Percentiles rank a stretch among this genome's conserved stretches.
Evolutionary conservation across 176 grass and related monocot species (phyloP).

Genomic region (Oryza meyeriana): DNA sequence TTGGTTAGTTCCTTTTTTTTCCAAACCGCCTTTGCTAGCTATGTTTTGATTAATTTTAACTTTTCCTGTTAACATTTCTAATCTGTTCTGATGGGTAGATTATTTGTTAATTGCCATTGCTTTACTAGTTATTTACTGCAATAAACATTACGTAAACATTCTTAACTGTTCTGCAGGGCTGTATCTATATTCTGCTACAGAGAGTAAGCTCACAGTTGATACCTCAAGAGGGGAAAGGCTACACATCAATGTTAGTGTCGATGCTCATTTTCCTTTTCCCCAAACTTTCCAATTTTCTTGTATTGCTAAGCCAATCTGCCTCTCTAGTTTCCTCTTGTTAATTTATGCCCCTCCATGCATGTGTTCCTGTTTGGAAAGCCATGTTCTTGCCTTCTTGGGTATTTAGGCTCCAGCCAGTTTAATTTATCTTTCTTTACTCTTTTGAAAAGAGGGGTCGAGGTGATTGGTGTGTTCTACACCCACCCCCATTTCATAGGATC

Average conservation of each 20-base stretch:
- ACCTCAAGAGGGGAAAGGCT: slow-evolving; percentile 97
- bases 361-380: not conserved
- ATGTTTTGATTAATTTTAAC: not conserved
- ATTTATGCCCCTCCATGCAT: slow-evolving; percentile 7
- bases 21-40: not conserved
- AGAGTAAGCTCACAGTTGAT: slow-evolving; percentile 95
- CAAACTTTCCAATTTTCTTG: slow-evolving; percentile 12
- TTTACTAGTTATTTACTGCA: not conserved
- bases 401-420: slow-evolving; percentile 15
- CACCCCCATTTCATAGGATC: not conserved
- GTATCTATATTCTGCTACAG: slow-evolving; percentile 86
- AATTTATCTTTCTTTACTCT: not conserved
- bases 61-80: not conserved
- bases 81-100: not conserved
- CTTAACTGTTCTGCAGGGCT: slow-evolving; percentile 60
- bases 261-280: slow-evolving; percentile 8
- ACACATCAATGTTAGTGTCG: slow-evolving; percentile 79
- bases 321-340: not conserved
- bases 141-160: not conserved
- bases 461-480: not conserved
- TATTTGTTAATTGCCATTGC: not conserved
- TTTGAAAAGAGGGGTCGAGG: not conserved
- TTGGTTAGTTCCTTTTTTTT: not conserved
- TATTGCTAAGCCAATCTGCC: not conserved
- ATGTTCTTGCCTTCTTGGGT: slow-evolving; percentile 20